Conservation (phyloP, 2,329 filamentous ascomycete genomes). For the Beauveria sp. region DNA sequence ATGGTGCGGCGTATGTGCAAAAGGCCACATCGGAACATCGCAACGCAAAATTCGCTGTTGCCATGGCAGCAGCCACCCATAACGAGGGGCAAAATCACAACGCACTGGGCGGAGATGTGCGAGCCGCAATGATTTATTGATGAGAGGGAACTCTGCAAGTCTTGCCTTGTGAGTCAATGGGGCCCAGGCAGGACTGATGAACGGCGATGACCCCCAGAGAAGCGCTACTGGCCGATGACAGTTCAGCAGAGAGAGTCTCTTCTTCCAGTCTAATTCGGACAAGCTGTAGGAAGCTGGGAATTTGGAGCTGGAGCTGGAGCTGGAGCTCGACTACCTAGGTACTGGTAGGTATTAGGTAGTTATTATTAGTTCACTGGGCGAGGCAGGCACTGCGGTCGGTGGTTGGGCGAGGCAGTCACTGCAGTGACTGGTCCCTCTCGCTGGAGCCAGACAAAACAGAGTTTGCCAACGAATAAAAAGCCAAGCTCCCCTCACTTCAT, state of each 20-base stretch:
- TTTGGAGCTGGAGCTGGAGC: too few species aligned
- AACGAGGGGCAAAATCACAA: too few species aligned
- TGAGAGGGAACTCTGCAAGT: neutral
- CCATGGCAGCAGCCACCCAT: too few species aligned
- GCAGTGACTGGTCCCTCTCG: neutral
- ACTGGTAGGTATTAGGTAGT: too few species aligned
- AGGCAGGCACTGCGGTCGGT: too few species aligned
- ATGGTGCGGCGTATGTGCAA: too few species aligned
- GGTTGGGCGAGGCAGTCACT: too few species aligned
- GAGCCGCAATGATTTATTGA: neutral
- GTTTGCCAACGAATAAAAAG: slow-evolving; percentile 1
- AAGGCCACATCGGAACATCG: too few species aligned
- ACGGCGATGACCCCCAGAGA: neutral
- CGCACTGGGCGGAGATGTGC: neutral
- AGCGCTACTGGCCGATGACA: neutral
- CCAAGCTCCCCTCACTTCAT: neutral
- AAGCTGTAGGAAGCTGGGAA: too few species aligned
- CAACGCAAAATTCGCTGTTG: too few species aligned
- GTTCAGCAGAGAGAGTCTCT: neutral
- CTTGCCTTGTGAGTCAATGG: neutral
- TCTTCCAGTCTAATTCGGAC: neutral
- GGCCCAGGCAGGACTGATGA: neutral
- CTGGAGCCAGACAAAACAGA: slow-evolving; percentile 3
- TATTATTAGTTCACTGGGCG: too few species aligned
- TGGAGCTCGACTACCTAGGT: too few species aligned